Evolutionary conservation across 352 stramenopile genomes (phyloP).

Genomic region (Phytophthora rubi): DNA sequence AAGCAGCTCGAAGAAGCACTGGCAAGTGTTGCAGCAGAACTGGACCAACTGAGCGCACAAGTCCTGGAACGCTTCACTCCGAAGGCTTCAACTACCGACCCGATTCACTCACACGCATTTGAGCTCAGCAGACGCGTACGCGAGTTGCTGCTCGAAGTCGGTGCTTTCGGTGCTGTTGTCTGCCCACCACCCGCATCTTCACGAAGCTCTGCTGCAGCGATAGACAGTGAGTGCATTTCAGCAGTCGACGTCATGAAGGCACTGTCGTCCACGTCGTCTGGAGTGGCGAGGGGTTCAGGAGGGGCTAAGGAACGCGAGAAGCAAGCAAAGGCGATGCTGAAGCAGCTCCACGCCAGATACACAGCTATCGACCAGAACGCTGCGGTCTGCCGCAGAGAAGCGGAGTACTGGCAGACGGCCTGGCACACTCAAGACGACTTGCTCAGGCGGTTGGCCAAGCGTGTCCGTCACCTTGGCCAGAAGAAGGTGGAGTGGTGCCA

Average conservation of each 20-base stretch:
- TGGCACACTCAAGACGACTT: constrained; percentile 45
- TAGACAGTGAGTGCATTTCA: constrained; percentile 22
- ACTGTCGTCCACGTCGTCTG: constrained; percentile 17
- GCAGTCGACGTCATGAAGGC: constrained; percentile 36
- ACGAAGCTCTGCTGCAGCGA: neutral
- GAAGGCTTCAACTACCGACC: constrained; percentile 4
- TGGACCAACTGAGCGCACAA: constrained; percentile 23
- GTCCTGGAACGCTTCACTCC: constrained; percentile 16
- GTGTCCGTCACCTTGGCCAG: constrained; percentile 31
- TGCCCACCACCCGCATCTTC: constrained; percentile 6
- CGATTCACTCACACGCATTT: neutral
- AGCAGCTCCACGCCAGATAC: constrained; percentile 42
- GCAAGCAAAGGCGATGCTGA: constrained; percentile 43
- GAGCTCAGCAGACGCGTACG: constrained; percentile 31
- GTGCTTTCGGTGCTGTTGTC: constrained; percentile 44
- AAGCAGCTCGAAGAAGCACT: constrained; percentile 34
- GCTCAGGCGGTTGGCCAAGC: constrained; percentile 24
- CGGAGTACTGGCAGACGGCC: constrained; percentile 41
- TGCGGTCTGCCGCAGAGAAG: constrained; percentile 28
- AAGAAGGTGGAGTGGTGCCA: constrained; percentile 50
- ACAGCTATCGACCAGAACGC: constrained; percentile 34
- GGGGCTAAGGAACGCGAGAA: constrained; percentile 45
- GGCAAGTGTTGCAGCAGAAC: constrained; percentile 17
- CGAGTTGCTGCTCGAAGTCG: constrained; percentile 43
- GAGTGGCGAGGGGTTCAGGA: constrained; percentile 12